phyloP scores from a whole-genome alignment of 31 red algal species.

The Porphyra umbilicalis region DNA sequence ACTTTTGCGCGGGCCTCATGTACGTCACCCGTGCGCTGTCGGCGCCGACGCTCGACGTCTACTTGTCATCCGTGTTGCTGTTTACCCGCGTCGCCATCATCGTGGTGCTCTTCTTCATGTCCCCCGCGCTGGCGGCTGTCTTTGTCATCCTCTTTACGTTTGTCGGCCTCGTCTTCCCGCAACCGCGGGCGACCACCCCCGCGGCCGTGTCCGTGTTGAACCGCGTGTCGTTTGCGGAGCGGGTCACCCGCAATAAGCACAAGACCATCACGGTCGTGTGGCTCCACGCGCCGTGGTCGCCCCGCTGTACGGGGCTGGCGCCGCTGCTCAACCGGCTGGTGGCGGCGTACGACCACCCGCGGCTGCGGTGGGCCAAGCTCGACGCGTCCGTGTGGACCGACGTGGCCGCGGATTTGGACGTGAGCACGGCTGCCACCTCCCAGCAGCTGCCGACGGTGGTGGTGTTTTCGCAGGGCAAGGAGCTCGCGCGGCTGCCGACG shows the following conservation, averaged over 20 bases:
- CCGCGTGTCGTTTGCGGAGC: constrained; percentile 31
- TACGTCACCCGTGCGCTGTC: constrained; percentile 46
- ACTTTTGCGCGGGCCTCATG: constrained; percentile 37
- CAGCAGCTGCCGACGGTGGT: constrained; percentile 55
- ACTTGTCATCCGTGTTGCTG: constrained; percentile 49
- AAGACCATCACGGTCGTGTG: constrained; percentile 51
- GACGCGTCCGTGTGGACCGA: constrained; percentile 36
- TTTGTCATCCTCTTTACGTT: constrained; percentile 42
- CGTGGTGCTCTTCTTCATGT: constrained; percentile 41
- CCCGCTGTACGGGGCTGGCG: constrained; percentile 55
- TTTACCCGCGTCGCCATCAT: constrained; percentile 46
- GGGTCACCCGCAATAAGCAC: constrained; percentile 30
- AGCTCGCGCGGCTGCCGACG: constrained; percentile 38
- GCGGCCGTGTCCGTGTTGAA: constrained; percentile 34
- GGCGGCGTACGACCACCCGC: constrained; percentile 24
- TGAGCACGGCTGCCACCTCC: constrained; percentile 29
- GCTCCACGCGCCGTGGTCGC: constrained; percentile 63
- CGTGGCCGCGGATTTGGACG: constrained; percentile 22
- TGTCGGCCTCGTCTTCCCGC: constrained; percentile 35
- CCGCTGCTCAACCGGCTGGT: constrained; percentile 45
- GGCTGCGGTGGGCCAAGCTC: constrained; percentile 33
- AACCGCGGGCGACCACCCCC: constrained; percentile 38
- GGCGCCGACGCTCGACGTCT: constrained; percentile 57
- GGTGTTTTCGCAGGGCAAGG: constrained; percentile 52
- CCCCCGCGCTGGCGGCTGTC: constrained; percentile 4